These are phyloP conservation scores for Orbilia quercus DNA, from an alignment of 2,329 filamentous ascomycete genomes.

Conservation along the genomic window DNA sequence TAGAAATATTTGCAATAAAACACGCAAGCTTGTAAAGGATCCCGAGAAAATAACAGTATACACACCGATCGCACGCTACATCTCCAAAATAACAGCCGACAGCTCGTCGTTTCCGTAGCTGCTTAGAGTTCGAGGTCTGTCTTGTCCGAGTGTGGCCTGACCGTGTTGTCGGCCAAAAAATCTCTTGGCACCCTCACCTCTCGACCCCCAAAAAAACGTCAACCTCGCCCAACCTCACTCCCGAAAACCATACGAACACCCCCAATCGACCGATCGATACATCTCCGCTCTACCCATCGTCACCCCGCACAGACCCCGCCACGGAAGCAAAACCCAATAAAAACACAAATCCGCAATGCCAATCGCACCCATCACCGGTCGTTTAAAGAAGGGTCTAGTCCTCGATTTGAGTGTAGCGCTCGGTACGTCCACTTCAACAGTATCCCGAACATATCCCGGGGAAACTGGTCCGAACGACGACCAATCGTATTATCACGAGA, in stretches of 20 bases:
- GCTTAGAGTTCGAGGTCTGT: too few species aligned
- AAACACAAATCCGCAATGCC: conserved; percentile 52
- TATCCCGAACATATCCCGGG: neutral
- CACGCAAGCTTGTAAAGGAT: too few species aligned
- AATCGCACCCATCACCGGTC: conserved; percentile 59
- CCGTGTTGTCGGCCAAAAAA: conserved; percentile 9
- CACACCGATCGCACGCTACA: too few species aligned
- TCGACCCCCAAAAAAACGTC: too few species aligned
- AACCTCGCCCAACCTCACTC: conserved; percentile 17
- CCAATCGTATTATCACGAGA: too few species aligned
- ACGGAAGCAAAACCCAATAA: neutral
- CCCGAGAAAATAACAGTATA: too few species aligned
- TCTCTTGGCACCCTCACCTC: conserved; percentile 26
- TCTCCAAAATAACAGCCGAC: too few species aligned
- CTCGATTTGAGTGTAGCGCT: conserved; percentile 75
- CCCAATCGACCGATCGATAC: conserved; percentile 3
- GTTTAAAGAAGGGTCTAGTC: conserved; percentile 74
- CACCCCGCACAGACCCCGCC: neutral
- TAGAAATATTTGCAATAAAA: too few species aligned
- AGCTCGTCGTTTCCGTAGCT: too few species aligned
- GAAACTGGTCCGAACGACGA: too few species aligned
- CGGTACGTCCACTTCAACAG: conserved; percentile 66
- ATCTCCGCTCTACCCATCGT: conserved; percentile 4
- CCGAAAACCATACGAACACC: conserved; percentile 13
- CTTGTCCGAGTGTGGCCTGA: neutral